Evolutionary conservation across 1,139 yeast species (phyloP), one percentile per base, ranked within the genome.

Genomic region (Kodamaea arcana): DNA sequence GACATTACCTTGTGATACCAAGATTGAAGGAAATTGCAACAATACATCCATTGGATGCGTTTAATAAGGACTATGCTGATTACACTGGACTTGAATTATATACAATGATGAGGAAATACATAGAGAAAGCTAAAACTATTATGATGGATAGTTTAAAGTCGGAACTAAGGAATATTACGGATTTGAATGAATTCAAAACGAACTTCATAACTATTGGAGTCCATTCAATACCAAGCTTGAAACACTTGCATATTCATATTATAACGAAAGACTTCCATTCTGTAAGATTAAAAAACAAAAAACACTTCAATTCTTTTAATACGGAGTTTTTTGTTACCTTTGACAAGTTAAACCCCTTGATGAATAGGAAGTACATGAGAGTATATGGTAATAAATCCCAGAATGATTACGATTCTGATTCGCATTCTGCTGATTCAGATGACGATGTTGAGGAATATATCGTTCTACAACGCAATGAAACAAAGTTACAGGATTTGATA

Each of bases 281-380:
- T 5, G 58, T 60, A 0, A 45, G 65, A 17, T 37, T 84, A 59
- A 84, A 83, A 51, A 65, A 78, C 47, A 77, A 72, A 41, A 72
- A 69, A 40, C 95, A 85, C 54, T 85, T 78, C 56, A 80, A 80
- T 50, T 79, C 90, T 4, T 85, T 85, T 56, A 76, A 69, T 17
- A 76, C 88, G 0, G 48, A 48, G 1, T 85, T 85, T 53, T 84
- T 84, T 43, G 78, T 83, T 1, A 60, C 62, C 0, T 76, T 80
- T 54, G 68, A 65, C 4, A 58, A 60, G 7, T 47, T 74, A 25
- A 44, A 36, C n/a, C 55, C 54, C 1, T 29, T 28, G 21, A 25
- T 27, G 8, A 46, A 40, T 23, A 42, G 31, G 20, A 31, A 26
- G 15, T 45, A 40, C 30, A 29, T 24, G 8, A 30, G 26, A 18